Base-by-base conservation (phyloP, 163 green algal species). In the Prototheca wickerhamii region DNA sequence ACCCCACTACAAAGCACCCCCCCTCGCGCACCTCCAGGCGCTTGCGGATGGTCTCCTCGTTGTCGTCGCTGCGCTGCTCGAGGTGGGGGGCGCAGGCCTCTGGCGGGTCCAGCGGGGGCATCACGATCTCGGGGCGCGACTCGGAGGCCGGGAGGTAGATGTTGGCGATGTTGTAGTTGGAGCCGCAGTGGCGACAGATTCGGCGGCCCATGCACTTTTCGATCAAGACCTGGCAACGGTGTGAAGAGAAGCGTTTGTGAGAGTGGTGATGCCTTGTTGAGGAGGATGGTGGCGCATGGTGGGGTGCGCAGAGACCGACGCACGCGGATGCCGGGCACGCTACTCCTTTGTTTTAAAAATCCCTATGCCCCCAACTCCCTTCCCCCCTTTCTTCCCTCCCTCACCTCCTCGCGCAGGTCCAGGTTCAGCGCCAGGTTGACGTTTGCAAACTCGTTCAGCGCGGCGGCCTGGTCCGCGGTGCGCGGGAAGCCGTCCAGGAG, bases 161-260 rank as follows among this genome's bases (percentile, higher is more conserved):
- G 76, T 98, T 77, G 21, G 93, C 93, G 0, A 98, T 64, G 82
- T 99, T 99, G 84, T 88, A 99, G 75, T 90, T 90, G 69, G 88
- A 89, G 34, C 89, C 87, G 71, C 93, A 99, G 57, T 96, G 76
- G 3, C 34, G 65, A 78, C 93, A 98, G 25, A 94, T 77, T 0
- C 93, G 78, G 2, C 92, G 75, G 3, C 88, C 93, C 62, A 95
- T 68, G 73, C 88, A 96, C 80, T 99, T 99, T 44, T 90, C 74
- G 21, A 99, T 75, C 57, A 98, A 71, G 31, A 96, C 82, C 64
- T 88, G 71, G 56, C 56, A 3, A 6, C 12, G 17, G 30, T 26
- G 34, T n/a, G 49, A 26, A 54, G 26, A 34, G 60, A 21, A 46
- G 29, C 35, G 34, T 49, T 10, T 49, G 40, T 49, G 40, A 23